Conservation (phyloP, 2,329 filamentous ascomycete genomes). For the Alternaria metachromatica region DNA sequence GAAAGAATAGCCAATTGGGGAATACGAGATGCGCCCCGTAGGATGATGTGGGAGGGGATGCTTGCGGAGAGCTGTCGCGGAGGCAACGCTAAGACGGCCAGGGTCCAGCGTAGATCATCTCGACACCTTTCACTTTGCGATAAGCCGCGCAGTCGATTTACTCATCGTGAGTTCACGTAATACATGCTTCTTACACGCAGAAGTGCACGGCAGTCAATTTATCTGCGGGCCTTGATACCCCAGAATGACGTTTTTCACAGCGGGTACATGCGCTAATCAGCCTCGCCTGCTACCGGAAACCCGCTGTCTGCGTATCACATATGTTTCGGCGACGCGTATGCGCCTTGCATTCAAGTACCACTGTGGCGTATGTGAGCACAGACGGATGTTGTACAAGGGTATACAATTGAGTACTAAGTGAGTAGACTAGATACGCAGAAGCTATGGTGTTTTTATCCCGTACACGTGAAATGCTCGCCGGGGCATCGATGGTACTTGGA, state of each 20-base stretch:
- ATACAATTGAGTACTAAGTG: background rate
- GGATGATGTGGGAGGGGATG: slow-evolving; percentile 28
- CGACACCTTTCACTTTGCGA: background rate
- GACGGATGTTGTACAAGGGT: background rate
- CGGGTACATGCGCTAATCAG: background rate
- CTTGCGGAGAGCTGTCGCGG: slow-evolving; percentile 32
- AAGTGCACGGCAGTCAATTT: background rate
- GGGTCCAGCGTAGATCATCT: slow-evolving; percentile 22
- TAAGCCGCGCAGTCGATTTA: background rate
- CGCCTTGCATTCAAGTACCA: background rate
- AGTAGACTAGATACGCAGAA: background rate
- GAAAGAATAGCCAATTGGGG: background rate
- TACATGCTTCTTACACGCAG: background rate
- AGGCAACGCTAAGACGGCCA: slow-evolving; percentile 33
- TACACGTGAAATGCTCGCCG: background rate
- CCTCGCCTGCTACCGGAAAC: slow-evolving; percentile 13
- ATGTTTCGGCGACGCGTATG: slow-evolving; percentile 5
- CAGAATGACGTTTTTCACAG: background rate
- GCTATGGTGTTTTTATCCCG: background rate
- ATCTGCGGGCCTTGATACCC: background rate
- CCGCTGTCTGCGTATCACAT: slow-evolving; percentile 17
- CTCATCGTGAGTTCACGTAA: background rate
- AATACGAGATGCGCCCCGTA: background rate
- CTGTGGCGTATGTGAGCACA: background rate
- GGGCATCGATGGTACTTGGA: background rate